Evolutionary conservation across 2,329 filamentous ascomycete genomes (phyloP).

Genomic region (Sporothrix luriei): DNA sequence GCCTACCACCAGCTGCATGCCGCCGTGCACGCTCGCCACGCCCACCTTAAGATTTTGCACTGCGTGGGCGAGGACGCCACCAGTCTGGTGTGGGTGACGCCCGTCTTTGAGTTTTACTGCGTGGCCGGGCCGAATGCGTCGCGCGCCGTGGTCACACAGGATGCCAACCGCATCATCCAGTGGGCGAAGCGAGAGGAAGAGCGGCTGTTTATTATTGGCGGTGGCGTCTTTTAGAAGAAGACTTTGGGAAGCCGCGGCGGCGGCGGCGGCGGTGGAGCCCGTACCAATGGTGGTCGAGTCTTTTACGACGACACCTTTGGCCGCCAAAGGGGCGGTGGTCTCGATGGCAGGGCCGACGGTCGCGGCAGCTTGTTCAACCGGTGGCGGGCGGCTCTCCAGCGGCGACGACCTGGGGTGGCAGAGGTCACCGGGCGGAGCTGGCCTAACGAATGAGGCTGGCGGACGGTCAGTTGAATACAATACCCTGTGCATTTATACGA

Average conservation of each 20-base stretch:
- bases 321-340: neutral
- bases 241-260: neutral
- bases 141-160: slow-evolving; percentile 71
- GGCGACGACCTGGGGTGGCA: slow-evolving; percentile 3
- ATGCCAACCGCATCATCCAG: slow-evolving; percentile 84
- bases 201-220: slow-evolving; percentile 92
- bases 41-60: slow-evolving; percentile 85
- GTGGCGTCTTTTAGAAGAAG: slow-evolving; percentile 70
- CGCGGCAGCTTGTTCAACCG: slow-evolving; percentile 3
- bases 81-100: slow-evolving; percentile 87
- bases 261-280: too few relatives aligned
- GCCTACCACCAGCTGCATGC: slow-evolving; percentile 85
- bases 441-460: neutral
- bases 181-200: slow-evolving; percentile 94
- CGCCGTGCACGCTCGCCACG: slow-evolving; percentile 79
- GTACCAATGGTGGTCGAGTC: neutral
- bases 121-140: slow-evolving; percentile 77
- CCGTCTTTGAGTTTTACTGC: slow-evolving; percentile 90
- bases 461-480: neutral
- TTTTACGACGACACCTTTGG: neutral
- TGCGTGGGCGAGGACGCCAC: slow-evolving; percentile 73
- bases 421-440: neutral
- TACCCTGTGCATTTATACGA: neutral
- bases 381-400: slow-evolving; percentile 3
- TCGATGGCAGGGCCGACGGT: neutral